phyloP scores from a whole-genome alignment of 164 flowering plant species.

The Magnolia sinica region DNA sequence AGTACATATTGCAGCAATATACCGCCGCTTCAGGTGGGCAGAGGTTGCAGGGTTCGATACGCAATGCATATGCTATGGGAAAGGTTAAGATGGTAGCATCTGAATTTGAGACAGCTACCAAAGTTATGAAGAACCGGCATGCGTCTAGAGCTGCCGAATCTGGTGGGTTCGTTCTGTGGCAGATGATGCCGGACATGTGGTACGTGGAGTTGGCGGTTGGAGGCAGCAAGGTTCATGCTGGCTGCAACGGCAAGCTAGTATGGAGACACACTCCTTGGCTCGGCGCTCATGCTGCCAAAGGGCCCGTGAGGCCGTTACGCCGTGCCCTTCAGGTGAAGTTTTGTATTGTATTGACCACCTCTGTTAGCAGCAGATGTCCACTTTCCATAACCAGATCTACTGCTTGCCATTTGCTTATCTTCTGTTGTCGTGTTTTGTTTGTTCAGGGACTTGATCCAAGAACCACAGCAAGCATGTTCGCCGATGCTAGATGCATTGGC shows the following conservation, averaged over 20 bases:
- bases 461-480: slow-evolving; percentile 66
- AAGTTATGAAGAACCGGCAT: slow-evolving; percentile 48
- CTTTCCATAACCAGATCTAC: background rate
- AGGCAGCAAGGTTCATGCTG: slow-evolving; percentile 70
- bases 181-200: slow-evolving; percentile 73
- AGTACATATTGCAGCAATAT: slow-evolving; percentile 69
- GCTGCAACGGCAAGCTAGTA: slow-evolving; percentile 65
- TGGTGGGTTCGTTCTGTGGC: slow-evolving; percentile 70
- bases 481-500: slow-evolving; percentile 58
- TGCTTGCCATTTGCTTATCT: background rate
- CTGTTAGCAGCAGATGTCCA: background rate
- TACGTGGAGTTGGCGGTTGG: slow-evolving; percentile 69
- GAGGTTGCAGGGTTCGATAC: slow-evolving; percentile 46
- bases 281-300: slow-evolving; percentile 72
- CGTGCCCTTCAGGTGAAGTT: slow-evolving; percentile 64
- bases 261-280: slow-evolving; percentile 81
- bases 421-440: background rate
- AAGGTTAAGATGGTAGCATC: slow-evolving; percentile 63
- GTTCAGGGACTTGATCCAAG: slow-evolving; percentile 74
- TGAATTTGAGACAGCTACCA: slow-evolving; percentile 62
- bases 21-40: slow-evolving; percentile 65
- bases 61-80: slow-evolving; percentile 67
- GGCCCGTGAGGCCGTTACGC: slow-evolving; percentile 68
- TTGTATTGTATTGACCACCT: background rate
- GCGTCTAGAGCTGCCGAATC: slow-evolving; percentile 48